A percentile compares a stretch with the other conserved stretches of the same genome.
Conservation (phyloP, 2,329 filamentous ascomycete genomes). For the Exophiala dermatitidis region DNA sequence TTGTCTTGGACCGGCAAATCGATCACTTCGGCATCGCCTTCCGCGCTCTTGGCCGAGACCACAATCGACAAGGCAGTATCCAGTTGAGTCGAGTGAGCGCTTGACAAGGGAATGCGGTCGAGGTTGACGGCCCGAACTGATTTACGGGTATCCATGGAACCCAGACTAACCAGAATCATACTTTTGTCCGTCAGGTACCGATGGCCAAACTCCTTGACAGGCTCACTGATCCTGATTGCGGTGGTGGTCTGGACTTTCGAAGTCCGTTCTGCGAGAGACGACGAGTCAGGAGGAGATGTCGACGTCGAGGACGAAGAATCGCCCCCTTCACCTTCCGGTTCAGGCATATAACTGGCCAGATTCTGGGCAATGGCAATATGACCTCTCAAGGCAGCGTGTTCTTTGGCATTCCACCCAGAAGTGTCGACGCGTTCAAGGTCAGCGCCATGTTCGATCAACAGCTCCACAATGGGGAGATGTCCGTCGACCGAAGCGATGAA, state of each 20-base stretch:
- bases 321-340: slow-evolving; percentile 21
- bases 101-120: slow-evolving; percentile 76
- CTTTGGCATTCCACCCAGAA: slow-evolving; percentile 88
- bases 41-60: slow-evolving; percentile 75
- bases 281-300: slow-evolving; percentile 30
- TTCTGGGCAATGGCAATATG: slow-evolving; percentile 72
- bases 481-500: slow-evolving; percentile 91
- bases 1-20: slow-evolving; percentile 92
- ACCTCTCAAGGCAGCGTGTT: slow-evolving; percentile 84
- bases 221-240: slow-evolving; percentile 55
- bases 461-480: slow-evolving; percentile 63
- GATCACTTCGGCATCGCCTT: slow-evolving; percentile 79
- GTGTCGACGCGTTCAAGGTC: slow-evolving; percentile 68
- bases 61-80: slow-evolving; percentile 91
- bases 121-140: slow-evolving; percentile 71
- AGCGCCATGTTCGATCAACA: slow-evolving; percentile 71
- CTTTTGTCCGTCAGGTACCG: slow-evolving; percentile 84
- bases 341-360: slow-evolving; percentile 53
- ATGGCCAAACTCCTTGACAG: slow-evolving; percentile 92
- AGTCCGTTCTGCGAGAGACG: slow-evolving; percentile 39
- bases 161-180: slow-evolving; percentile 84
- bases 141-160: slow-evolving; percentile 90
- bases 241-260: slow-evolving; percentile 32
- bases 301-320: slow-evolving; percentile 30
- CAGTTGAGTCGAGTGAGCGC: slow-evolving; percentile 85